These are phyloP conservation scores for Puccinia novopanici DNA, from an alignment of 1,284 basidiomycete species.

Conservation along the genomic window DNA sequence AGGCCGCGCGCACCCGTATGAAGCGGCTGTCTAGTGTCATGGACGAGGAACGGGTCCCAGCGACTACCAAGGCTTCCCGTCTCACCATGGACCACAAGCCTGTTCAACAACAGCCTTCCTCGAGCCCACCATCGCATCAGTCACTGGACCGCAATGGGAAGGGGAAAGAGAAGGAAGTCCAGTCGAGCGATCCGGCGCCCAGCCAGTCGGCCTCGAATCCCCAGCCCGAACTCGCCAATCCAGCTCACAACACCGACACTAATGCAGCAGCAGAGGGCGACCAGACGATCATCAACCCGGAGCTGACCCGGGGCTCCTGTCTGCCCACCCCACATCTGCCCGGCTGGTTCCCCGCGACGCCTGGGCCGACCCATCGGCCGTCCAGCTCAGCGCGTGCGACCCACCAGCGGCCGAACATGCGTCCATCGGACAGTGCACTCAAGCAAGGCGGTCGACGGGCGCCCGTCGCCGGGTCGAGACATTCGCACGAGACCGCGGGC, in stretches of 20 bases:
- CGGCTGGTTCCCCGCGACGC: background rate
- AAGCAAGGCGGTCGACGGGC: background rate
- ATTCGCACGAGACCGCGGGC: too few species aligned
- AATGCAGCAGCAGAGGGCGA: background rate
- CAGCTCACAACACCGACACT: too few species aligned
- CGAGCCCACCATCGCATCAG: too few species aligned
- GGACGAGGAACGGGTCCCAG: background rate
- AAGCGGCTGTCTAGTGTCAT: background rate
- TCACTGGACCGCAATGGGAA: too few species aligned
- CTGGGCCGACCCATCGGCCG: background rate
- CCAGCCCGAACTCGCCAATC: background rate
- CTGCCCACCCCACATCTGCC: slow-evolving; percentile 3
- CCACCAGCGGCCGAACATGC: too few species aligned
- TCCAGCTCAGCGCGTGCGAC: background rate
- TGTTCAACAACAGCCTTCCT: too few species aligned
- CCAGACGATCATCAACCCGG: background rate
- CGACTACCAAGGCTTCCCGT: background rate
- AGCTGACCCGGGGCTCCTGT: background rate
- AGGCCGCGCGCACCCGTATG: background rate
- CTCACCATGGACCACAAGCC: background rate
- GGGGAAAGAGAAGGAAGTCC: background rate
- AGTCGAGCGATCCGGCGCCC: background rate
- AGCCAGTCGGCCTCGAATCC: too few species aligned
- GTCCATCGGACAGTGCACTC: background rate
- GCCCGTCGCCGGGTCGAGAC: background rate